A percentile compares a stretch with the other conserved stretches of the same genome.
Conservation (phyloP, 106 monocot genomes). For the Cymbidium sinense region DNA sequence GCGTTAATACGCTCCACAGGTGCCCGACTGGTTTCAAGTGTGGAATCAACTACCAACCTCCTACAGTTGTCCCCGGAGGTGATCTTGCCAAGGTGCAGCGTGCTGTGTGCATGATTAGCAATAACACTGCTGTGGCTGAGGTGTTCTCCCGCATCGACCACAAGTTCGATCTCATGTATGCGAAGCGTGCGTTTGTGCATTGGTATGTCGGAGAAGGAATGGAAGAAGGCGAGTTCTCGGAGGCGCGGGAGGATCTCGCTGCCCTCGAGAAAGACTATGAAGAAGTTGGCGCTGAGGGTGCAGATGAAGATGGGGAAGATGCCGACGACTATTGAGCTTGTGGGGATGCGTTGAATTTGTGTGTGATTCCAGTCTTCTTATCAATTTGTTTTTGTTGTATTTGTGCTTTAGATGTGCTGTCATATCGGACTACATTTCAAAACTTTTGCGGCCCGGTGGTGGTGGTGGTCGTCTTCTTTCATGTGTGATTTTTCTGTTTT, state of each 20-base stretch:
- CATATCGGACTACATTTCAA: neutral
- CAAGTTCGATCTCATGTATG: conserved; percentile 20
- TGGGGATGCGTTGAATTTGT: neutral
- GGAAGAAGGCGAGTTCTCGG: conserved; percentile 20
- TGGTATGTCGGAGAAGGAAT: conserved; percentile 22
- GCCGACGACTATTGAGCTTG: conserved; percentile 9
- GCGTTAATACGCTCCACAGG: neutral
- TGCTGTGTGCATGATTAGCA: conserved; percentile 20
- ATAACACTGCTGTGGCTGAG: conserved; percentile 17
- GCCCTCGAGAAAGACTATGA: conserved; percentile 21
- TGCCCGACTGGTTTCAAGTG: conserved; percentile 22
- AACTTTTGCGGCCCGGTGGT: neutral
- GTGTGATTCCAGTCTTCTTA: neutral
- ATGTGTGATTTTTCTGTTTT: neutral
- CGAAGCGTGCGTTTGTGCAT: conserved; percentile 17
- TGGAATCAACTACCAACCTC: conserved; percentile 20
- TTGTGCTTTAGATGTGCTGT: neutral
- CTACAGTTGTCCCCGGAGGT: conserved; percentile 16
- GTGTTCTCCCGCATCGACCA: conserved; percentile 17
- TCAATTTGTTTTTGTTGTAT: neutral
- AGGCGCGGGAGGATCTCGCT: conserved; percentile 17
- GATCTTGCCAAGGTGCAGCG: conserved; percentile 18
- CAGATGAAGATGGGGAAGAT: conserved; percentile 13
- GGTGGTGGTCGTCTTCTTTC: neutral
- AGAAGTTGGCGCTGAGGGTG: conserved; percentile 20